A percentile compares a stretch with the other conserved stretches of the same genome.
Evolutionary conservation across 2,329 filamentous ascomycete species (phyloP).

Genomic region (Penicillium sp.): DNA sequence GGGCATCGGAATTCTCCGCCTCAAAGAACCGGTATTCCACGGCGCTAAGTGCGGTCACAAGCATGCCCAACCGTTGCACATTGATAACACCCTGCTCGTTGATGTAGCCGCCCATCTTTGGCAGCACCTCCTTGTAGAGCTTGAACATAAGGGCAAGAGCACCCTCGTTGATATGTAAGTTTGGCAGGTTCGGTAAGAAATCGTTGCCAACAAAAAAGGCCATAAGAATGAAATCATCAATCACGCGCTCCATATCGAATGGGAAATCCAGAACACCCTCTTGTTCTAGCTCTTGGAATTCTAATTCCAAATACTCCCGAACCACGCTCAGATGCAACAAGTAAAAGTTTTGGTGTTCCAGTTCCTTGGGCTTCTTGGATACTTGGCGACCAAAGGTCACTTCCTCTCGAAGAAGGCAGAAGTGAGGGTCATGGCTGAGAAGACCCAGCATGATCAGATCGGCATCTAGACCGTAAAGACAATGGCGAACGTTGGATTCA

Average conservation of each 20-base stretch:
- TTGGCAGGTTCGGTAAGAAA: slow-evolving; percentile 92
- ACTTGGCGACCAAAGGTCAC: slow-evolving; percentile 88
- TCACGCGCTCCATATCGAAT: slow-evolving; percentile 90
- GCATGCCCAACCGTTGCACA: slow-evolving; percentile 63
- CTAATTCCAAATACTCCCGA: slow-evolving; percentile 88
- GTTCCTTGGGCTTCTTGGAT: slow-evolving; percentile 82
- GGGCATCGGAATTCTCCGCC: slow-evolving; percentile 73
- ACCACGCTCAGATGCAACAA: slow-evolving; percentile 96
- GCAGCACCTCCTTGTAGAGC: slow-evolving; percentile 84
- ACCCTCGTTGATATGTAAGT: slow-evolving; percentile 96
- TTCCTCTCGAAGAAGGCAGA: slow-evolving; percentile 91
- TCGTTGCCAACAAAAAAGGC: slow-evolving; percentile 99
- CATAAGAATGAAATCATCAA: slow-evolving; percentile 99
- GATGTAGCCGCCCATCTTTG: slow-evolving; percentile 83
- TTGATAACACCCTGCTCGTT: slow-evolving; percentile 93
- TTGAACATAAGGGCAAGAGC: slow-evolving; percentile 95
- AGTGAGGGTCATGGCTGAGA: slow-evolving; percentile 94
- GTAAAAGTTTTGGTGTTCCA: slow-evolving; percentile 98
- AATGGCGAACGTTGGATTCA: slow-evolving; percentile 87
- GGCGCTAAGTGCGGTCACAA: slow-evolving; percentile 75
- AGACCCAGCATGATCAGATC: slow-evolving; percentile 98
- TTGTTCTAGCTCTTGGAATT: slow-evolving; percentile 84
- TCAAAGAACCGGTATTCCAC: slow-evolving; percentile 93
- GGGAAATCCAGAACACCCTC: slow-evolving; percentile 62
- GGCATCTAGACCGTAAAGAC: slow-evolving; percentile 91